Percentiles rank a stretch among this genome's conserved stretches.
Conservation (phyloP, 2,329 filamentous ascomycete species). For the Coniochaeta sp. region DNA sequence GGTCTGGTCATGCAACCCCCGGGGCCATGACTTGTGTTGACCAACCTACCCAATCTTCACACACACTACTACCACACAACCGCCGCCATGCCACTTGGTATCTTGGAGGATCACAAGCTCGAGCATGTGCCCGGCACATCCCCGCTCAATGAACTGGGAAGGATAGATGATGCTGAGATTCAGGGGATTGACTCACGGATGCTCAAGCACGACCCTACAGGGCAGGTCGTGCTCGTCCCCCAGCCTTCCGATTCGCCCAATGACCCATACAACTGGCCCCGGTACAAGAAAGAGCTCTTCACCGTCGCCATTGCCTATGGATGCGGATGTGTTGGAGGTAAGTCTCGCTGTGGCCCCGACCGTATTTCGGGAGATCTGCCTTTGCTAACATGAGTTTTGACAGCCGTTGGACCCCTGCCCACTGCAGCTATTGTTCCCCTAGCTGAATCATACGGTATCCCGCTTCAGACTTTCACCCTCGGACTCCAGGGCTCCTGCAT, state of each 20-base stretch:
- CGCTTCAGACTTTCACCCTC: constrained; percentile 22
- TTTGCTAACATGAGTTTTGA: background rate
- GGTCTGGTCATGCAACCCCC: background rate
- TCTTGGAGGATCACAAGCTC: constrained; percentile 15
- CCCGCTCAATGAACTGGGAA: constrained; percentile 15
- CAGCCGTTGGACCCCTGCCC: constrained; percentile 29
- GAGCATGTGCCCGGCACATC: constrained; percentile 19
- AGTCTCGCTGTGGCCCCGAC: background rate
- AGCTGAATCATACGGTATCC: constrained; percentile 21
- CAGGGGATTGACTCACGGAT: constrained; percentile 9
- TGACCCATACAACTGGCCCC: constrained; percentile 39
- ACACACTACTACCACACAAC: background rate
- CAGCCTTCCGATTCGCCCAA: constrained; percentile 38
- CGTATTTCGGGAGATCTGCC: background rate
- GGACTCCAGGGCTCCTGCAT: constrained; percentile 27
- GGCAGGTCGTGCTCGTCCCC: constrained; percentile 37
- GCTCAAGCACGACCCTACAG: constrained; percentile 18
- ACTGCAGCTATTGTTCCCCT: constrained; percentile 26
- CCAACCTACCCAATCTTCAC: background rate
- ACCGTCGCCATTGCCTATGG: constrained; percentile 29
- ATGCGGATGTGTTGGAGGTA: constrained; percentile 32
- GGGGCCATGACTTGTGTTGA: background rate
- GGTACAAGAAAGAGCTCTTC: constrained; percentile 23
- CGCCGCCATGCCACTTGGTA: constrained; percentile 15
- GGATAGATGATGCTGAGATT: constrained; percentile 9